Evolutionary conservation across 139 green algal genomes (phyloP), one percentile per base, ranked within the genome.

Genomic region (Tetraselmis chui): DNA sequence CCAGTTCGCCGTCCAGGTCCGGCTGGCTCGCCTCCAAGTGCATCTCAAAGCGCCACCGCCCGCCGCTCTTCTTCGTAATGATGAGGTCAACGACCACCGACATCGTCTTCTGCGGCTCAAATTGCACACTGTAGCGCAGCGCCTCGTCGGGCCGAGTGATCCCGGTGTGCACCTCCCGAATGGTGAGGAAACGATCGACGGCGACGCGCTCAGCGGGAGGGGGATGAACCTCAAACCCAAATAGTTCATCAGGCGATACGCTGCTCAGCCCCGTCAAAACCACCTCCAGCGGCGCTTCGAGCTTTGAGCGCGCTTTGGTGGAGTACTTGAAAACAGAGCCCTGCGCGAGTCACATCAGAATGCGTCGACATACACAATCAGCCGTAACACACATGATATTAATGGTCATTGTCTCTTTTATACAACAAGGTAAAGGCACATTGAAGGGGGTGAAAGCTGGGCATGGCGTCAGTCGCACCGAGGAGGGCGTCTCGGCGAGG

Each of bases 1-100:
- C n/a, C 2, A 86, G 25, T n/a, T 31, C 59, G 30, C 79, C 83
- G 58, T 87, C 83, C 11, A 84, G 76, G 11, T 87, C 83, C 11
- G 83, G 80, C 23, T 81, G 75, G 2, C 67, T 80, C 25, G 76
- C 84, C 58, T 85, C 77, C 31, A 88, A 31, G 5, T 84, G 78
- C 31, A 88, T 45, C 76, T 83, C 80, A 58, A 88, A 88, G 58
- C 84, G 81, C 84, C 84, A 88, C 25, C 84, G 32, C 2, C 84
- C 84, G 2, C 84, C 84, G 67, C 26, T 79, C 32, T 28, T 29
- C 78, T 85, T 88, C 30, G 67, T 79, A 59, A 88, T 81, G 45
- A 67, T 67, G 5, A 67, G 45, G 45, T 67, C 45, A 5, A 67
- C 45, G 11, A 67, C 18, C 11, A 5, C 5, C 45, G 45, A 67